Evolutionary conservation across 1,139 yeast species (phyloP).

Genomic region (Taphrina confusa): DNA sequence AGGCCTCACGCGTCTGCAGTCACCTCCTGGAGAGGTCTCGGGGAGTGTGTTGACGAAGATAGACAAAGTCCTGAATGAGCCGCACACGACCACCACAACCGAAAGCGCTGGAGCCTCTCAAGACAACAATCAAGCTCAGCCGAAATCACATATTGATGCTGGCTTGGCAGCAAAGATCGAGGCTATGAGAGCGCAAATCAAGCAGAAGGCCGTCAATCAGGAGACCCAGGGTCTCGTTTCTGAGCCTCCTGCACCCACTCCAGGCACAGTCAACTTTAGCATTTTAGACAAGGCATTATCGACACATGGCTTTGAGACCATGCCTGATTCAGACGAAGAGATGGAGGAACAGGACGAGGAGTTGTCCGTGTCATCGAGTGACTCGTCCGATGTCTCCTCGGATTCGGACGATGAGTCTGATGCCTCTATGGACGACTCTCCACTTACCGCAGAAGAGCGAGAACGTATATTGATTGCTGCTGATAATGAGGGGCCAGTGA

Average conservation of each 20-base stretch:
- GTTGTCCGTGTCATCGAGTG: slow-evolving; percentile 6
- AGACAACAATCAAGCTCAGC: too few relatives aligned
- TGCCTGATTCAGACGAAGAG: slow-evolving; percentile 32
- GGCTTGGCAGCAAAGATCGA: slow-evolving; percentile 20
- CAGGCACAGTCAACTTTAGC: slow-evolving; percentile 10
- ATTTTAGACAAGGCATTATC: slow-evolving; percentile 28
- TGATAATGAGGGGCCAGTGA: slow-evolving; percentile 24
- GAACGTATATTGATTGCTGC: slow-evolving; percentile 25
- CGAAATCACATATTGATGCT: slow-evolving; percentile 4
- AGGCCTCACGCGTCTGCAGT: slow-evolving; percentile 1
- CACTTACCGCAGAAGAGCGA: slow-evolving; percentile 23
- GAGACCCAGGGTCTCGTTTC: neutral
- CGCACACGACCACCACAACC: too few relatives aligned
- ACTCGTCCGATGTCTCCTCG: slow-evolving; percentile 3
- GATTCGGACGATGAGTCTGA: slow-evolving; percentile 16
- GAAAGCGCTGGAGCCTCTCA: too few relatives aligned
- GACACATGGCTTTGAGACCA: slow-evolving; percentile 29
- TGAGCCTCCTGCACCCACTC: neutral
- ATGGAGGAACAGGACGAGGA: neutral
- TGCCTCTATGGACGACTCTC: slow-evolving; percentile 2
- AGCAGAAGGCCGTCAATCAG: neutral
- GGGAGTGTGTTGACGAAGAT: too few relatives aligned
- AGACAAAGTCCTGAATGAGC: too few relatives aligned
- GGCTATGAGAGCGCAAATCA: slow-evolving; percentile 28
- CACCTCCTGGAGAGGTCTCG: neutral